A percentile compares a stretch with the other conserved stretches of the same genome.
Conservation (phyloP, 1,284 basidiomycete genomes). For the Salmacisia buchloeana region DNA sequence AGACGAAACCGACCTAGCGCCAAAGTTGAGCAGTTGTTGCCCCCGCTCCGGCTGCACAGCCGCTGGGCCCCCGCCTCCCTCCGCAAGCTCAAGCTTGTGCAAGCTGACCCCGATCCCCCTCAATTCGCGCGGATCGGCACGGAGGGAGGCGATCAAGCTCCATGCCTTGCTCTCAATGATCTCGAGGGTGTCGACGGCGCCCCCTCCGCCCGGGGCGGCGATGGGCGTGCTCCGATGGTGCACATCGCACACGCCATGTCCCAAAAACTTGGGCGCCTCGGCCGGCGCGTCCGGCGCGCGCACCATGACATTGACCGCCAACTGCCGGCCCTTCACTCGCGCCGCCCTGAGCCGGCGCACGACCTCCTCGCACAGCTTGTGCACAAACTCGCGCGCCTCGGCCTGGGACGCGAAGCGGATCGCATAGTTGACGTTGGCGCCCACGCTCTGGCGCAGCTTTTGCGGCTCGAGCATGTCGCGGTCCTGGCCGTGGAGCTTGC, state of each 20-base stretch:
- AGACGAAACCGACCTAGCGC: background rate
- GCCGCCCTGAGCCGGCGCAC: constrained; percentile 55
- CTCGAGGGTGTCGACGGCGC: constrained; percentile 68
- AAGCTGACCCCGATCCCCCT: constrained; percentile 90
- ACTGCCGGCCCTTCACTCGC: constrained; percentile 68
- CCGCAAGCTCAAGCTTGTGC: constrained; percentile 64
- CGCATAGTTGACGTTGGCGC: constrained; percentile 60
- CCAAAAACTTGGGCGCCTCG: constrained; percentile 94
- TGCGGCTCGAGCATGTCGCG: constrained; percentile 65
- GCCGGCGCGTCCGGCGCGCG: constrained; percentile 77
- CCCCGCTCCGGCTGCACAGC: constrained; percentile 17
- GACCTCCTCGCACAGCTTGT: constrained; percentile 34
- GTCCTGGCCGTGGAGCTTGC: constrained; percentile 77
- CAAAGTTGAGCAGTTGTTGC: constrained; percentile 22
- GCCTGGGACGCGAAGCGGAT: constrained; percentile 80
- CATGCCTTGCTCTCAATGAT: constrained; percentile 74
- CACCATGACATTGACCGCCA: constrained; percentile 73
- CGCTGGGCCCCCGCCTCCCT: constrained; percentile 19
- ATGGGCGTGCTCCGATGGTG: constrained; percentile 70
- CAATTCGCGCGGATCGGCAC: constrained; percentile 75
- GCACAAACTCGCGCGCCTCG: constrained; percentile 61
- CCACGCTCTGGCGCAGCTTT: constrained; percentile 34
- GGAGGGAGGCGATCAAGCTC: constrained; percentile 67
- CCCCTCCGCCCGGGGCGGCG: constrained; percentile 33
- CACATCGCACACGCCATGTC: constrained; percentile 79